Evolutionary conservation across 208 protist genomes (phyloP).

Genomic region (Novymonas esmeraldas): DNA sequence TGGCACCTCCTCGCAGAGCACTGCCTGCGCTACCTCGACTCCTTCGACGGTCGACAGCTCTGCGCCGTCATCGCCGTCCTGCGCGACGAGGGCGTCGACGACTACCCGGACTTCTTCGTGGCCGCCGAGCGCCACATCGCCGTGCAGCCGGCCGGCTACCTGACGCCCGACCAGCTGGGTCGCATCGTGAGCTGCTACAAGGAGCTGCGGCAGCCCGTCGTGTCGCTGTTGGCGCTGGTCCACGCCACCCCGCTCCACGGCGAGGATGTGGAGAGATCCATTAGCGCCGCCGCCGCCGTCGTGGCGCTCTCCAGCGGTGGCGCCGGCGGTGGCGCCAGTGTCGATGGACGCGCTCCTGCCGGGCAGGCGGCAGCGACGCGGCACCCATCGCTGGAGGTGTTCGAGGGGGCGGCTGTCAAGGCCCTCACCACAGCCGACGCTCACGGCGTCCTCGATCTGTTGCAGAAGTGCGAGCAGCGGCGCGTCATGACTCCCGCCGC

Average conservation of each 20-base stretch:
- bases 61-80: constrained; percentile 61
- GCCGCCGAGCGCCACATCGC: constrained; percentile 70
- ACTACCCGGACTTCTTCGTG: constrained; percentile 82
- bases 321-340: not conserved
- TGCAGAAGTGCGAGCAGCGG: constrained; percentile 64
- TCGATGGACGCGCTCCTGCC: not conserved
- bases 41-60: constrained; percentile 66
- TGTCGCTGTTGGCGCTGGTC: constrained; percentile 56
- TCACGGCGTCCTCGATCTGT: constrained; percentile 53
- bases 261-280: constrained; percentile 26
- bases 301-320: constrained; percentile 13
- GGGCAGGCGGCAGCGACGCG: constrained; percentile 4
- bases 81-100: constrained; percentile 45
- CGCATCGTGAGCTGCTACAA: constrained; percentile 70
- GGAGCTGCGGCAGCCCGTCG: constrained; percentile 59
- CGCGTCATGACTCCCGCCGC: constrained; percentile 63
- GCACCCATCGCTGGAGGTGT: constrained; percentile 42
- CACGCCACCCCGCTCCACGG: constrained; percentile 19
- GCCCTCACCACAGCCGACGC: constrained; percentile 44
- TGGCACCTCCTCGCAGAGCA: constrained; percentile 81
- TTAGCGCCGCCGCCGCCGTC: constrained; percentile 25
- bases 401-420: constrained; percentile 44
- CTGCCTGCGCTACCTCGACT: constrained; percentile 63
- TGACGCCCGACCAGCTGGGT: constrained; percentile 59
- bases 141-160: constrained; percentile 38